Base-by-base conservation (phyloP, 805 yeast species). In the Groenewaldozyma tartarivorans region DNA sequence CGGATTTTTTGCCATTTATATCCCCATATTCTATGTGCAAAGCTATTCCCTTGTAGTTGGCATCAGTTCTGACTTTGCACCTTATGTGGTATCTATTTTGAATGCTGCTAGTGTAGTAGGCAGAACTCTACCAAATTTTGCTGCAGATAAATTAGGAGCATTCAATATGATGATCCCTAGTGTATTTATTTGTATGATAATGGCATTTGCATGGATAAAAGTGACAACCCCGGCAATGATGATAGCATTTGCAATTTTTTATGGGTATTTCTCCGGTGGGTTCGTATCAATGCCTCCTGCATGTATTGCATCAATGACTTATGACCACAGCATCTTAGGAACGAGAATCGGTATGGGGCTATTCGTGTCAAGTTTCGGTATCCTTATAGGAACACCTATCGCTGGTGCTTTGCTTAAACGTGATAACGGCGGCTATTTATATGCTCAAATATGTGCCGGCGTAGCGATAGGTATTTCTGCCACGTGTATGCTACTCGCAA, bases 301-400 rank as follows among this genome's bases (percentile, higher is more conserved):
- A 2, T 46, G 54, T 40, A 39, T 57, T 11, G 57, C 57, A 6
- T 40, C 45, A 11, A 52, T 55, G 22, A 50, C 61, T 18, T 45
- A 51, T 3, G 71, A 69, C 15, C 72, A 77, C 1, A 61, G 66
- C 41, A 69, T 72, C 38, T 38, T 55, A 1, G 60, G 63, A 3
- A 48, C 57, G 1, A 46, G 62, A 18, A 79, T 84, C 83, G 85
- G 84, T 2, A 42, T 75, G 32, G 72, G 85, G 1, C 64, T 83
- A 26, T 64, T 71, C n/a, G 47, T 67, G 5, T 78, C 79, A 26
- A 71, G 88, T 0, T 66, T 72, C 49, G 75, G 71, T 3, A 36
- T 51, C 15, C 42, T 58, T 5, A 45, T 46, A 4, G 62, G 62
- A 2, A 39, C 53, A 20, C 62, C 62, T 13, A 48, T 56, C 15